A percentile compares a stretch with the other conserved stretches of the same genome.
phyloP scores from a whole-genome alignment of 2,329 filamentous ascomycete species.

The Fusarium sacchari region DNA sequence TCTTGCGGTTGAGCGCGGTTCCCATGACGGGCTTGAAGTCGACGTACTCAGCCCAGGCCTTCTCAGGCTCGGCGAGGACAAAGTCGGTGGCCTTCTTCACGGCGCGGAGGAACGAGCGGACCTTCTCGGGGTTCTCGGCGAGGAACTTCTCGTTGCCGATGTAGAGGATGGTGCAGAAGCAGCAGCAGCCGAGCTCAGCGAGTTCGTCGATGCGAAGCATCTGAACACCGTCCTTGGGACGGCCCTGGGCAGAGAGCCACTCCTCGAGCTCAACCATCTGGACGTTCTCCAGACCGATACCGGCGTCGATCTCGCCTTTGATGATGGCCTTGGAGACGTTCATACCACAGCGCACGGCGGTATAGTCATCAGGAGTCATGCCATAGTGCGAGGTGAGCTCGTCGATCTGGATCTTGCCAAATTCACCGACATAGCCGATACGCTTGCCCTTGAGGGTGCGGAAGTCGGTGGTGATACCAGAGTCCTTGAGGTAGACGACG shows the following conservation, averaged over 20 bases:
- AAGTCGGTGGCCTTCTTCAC: conserved; percentile 80
- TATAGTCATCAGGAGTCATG: conserved; percentile 78
- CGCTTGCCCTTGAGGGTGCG: conserved; percentile 78
- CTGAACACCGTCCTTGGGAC: conserved; percentile 74
- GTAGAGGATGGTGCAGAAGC: conserved; percentile 85
- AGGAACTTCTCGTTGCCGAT: conserved; percentile 81
- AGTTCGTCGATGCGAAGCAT: conserved; percentile 86
- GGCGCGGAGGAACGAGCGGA: conserved; percentile 74
- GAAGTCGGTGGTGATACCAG: conserved; percentile 80
- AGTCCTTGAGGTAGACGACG: conserved; percentile 78
- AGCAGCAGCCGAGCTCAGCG: conserved; percentile 82
- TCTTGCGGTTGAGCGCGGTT: conserved; percentile 76
- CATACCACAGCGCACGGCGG: conserved; percentile 82
- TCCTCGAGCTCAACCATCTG: conserved; percentile 86
- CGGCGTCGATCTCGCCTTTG: conserved; percentile 76
- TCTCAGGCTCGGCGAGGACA: conserved; percentile 70
- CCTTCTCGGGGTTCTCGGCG: conserved; percentile 71
- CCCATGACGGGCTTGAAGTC: conserved; percentile 78
- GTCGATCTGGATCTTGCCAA: conserved; percentile 86
- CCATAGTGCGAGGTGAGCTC: conserved; percentile 82
- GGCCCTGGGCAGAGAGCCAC: conserved; percentile 73
- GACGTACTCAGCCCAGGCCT: conserved; percentile 74
- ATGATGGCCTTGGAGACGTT: conserved; percentile 83
- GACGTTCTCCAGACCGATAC: conserved; percentile 81
- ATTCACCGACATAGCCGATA: conserved; percentile 84